Evolutionary conservation across 2,329 filamentous ascomycete genomes (phyloP), one percentile per base, ranked within the genome.

Genomic region (Bipolaris gigantea): DNA sequence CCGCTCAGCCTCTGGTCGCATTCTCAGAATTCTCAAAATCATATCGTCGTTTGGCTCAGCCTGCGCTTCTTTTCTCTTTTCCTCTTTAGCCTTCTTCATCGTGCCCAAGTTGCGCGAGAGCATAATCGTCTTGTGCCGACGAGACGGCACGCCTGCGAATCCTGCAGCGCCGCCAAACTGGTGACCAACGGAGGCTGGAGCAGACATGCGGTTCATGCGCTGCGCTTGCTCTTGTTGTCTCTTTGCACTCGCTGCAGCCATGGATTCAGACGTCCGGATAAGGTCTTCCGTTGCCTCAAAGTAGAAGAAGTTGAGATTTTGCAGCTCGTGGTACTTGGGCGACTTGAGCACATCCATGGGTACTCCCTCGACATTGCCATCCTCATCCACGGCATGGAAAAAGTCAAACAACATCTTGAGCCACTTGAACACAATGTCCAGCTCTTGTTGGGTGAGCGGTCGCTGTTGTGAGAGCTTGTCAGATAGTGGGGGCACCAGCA

Each of bases 271-370:
- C n/a, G 91, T 96, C 46, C 93, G 89, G 65, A 97, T 91, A 11
- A 99, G 83, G 65, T 89, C 92, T 57, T 95, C 90, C 1, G 92
- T 96, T 30, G 89, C 84, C 68, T 97, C 92, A 70, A 94, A 95
- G 79, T 99, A 99, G 81, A 97, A 99, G 82, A 97, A 99, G 79
- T 96, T 96, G 59, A 99, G 84, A 58, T 91, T 93, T 62, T 94
- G 90, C 49, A 99, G 85, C 75, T 99, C 94, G 79, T 97, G 92
- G 80, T 96, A 99, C 82, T 99, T 99, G 70, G 93, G 90, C 62
- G 91, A 96, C 76, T 96, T 96, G 70, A 99, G 83, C 30, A 97
- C 87, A 73, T 97, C 92, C 40, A 90, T 85, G 0, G 92, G 89
- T 2, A 99, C 91, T 61, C 94, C 94, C 56, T 94, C 84, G 21